These are phyloP conservation scores for Botrytis aclada DNA, from an alignment of 2,329 filamentous ascomycete genomes.

Conservation along the genomic window DNA sequence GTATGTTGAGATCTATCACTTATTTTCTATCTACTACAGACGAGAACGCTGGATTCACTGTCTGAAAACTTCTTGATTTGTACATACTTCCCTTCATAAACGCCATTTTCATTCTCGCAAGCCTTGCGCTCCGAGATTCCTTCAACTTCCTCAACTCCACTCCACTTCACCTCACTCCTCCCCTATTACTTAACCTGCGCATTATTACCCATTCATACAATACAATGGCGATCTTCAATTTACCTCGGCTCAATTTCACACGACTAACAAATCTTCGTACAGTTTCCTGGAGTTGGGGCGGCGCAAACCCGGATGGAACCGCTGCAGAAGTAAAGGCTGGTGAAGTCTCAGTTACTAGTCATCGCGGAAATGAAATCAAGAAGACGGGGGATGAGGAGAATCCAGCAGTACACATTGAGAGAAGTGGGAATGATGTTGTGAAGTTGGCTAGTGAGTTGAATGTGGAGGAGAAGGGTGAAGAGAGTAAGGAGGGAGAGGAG, in stretches of 20 bases:
- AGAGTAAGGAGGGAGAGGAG: conserved; percentile 36
- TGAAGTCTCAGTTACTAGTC: conserved; percentile 57
- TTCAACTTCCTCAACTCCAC: not conserved
- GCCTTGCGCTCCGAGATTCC: not conserved
- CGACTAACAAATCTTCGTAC: not conserved
- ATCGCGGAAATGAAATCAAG: conserved; percentile 61
- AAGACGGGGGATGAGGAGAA: conserved; percentile 59
- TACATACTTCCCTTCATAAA: not conserved
- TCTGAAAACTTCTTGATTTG: not conserved
- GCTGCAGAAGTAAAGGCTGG: conserved; percentile 58
- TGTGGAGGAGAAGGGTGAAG: conserved; percentile 39
- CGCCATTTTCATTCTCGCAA: not conserved
- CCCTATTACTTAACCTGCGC: not conserved
- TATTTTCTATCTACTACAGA: not conserved
- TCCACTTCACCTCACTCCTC: not conserved
- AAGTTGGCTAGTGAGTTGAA: conserved; percentile 60
- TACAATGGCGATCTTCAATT: not conserved
- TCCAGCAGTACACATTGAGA: conserved; percentile 57
- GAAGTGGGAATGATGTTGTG: conserved; percentile 62
- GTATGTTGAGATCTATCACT: conserved; percentile 36
- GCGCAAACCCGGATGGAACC: conserved; percentile 53
- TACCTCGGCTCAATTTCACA: not conserved
- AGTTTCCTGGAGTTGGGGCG: conserved; percentile 64
- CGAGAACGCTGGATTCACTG: not conserved
- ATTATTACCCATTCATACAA: not conserved